Evolutionary conservation across 257 asterid genomes (phyloP).

Genomic region (Solanum peruvianum): DNA sequence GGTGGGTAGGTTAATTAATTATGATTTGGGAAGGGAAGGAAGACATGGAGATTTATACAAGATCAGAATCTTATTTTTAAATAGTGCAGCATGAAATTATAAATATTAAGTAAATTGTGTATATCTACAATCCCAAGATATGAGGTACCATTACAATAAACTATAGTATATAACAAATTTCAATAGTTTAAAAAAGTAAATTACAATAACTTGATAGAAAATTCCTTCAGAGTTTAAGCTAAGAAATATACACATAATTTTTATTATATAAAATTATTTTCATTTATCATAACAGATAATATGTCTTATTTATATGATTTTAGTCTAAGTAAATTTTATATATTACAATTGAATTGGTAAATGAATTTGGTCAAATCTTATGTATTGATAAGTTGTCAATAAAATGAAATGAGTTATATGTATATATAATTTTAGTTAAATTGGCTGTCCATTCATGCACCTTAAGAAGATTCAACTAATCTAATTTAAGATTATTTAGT

Average conservation of each 20-base stretch:
- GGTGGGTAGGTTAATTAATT: neutral
- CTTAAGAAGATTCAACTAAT: neutral
- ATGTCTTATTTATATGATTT: neutral
- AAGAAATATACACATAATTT: neutral
- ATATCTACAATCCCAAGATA: neutral
- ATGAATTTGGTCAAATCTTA: neutral
- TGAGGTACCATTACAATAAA: neutral
- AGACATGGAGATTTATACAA: neutral
- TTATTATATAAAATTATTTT: neutral
- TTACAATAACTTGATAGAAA: neutral
- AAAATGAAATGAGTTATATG: neutral
- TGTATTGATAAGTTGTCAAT: no score
- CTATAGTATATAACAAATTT: neutral
- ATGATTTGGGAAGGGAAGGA: neutral
- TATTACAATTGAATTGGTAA: neutral
- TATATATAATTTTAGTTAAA: neutral
- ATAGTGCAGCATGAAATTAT: neutral
- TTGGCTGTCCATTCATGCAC: neutral
- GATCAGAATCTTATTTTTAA: neutral
- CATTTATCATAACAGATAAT: accelerated
- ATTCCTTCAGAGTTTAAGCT: neutral
- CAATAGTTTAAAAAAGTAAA: neutral
- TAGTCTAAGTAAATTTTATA: neutral
- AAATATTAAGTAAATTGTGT: neutral
- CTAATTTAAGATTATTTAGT: neutral